phyloP scores from a whole-genome alignment of 805 yeast species.

The Wickerhamomyces chaumierensis region DNA sequence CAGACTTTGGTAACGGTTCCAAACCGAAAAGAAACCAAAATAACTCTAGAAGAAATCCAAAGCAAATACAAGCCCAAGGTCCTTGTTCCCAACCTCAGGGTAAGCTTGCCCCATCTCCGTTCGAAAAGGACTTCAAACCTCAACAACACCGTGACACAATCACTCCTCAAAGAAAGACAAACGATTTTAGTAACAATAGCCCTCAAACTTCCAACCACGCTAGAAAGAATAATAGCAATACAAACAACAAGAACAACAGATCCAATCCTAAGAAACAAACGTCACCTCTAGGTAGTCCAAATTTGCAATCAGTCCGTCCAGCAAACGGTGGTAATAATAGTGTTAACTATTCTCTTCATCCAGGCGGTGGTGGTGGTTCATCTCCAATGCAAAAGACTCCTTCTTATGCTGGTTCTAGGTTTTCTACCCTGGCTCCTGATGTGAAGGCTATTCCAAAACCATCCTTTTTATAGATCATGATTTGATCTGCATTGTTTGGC shows the following conservation, averaged over 20 bases:
- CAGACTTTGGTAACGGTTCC: conserved; percentile 9
- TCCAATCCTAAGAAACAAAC: neutral
- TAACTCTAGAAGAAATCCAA: neutral
- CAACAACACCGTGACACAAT: neutral
- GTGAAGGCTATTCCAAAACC: conserved; percentile 10
- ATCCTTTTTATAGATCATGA: conserved; percentile 5
- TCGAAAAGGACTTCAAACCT: neutral
- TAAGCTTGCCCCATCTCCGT: neutral
- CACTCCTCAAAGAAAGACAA: neutral
- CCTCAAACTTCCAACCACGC: neutral
- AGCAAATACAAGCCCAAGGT: conserved; percentile 1
- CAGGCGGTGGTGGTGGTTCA: neutral
- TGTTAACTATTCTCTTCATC: neutral
- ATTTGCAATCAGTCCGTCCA: neutral
- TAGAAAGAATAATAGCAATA: conserved; percentile 1
- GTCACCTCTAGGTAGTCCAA: neutral
- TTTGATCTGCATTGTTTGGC: neutral
- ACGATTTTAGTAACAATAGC: neutral
- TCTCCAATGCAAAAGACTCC: neutral
- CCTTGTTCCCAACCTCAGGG: neutral
- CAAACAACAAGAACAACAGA: neutral
- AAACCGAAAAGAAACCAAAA: neutral
- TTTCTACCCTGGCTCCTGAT: conserved; percentile 5
- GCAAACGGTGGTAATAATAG: too few relatives aligned
- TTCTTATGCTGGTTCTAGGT: conserved; percentile 7